Percentiles rank a stretch among this genome's conserved stretches.
phyloP scores from a whole-genome alignment of 2,329 filamentous ascomycete species.

The Neofusicoccum sp. region DNA sequence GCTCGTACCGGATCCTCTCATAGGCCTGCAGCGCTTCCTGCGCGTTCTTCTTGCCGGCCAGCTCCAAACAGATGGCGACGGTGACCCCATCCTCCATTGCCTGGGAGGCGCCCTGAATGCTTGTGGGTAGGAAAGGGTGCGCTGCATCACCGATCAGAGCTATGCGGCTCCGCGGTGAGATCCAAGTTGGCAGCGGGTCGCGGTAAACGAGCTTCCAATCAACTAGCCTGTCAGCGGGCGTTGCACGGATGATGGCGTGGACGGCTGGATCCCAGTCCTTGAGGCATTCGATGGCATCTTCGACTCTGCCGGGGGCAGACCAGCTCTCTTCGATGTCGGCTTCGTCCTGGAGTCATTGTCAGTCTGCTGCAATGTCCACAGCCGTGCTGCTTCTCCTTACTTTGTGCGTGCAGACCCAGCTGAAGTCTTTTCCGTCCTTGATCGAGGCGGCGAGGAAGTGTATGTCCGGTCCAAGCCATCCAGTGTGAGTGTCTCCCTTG shows the following conservation, averaged over 20 bases:
- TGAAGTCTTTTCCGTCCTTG: constrained; percentile 39
- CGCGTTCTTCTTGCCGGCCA: constrained; percentile 24
- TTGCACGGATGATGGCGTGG: constrained; percentile 50
- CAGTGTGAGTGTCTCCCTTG: constrained; percentile 28
- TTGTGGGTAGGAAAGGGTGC: constrained; percentile 56
- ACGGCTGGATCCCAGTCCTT: constrained; percentile 49
- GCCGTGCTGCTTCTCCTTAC: background rate
- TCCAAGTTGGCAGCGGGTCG: constrained; percentile 54
- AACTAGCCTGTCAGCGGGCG: constrained; percentile 41
- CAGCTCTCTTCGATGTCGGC: constrained; percentile 38
- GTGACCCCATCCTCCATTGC: constrained; percentile 51
- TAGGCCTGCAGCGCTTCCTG: constrained; percentile 28
- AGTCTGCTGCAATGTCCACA: background rate
- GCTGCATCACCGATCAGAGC: constrained; percentile 56
- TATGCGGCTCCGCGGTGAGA: constrained; percentile 49
- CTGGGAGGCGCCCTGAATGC: constrained; percentile 55
- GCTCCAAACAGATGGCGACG: constrained; percentile 27
- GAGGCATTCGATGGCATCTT: constrained; percentile 31
- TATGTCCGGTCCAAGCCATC: constrained; percentile 37
- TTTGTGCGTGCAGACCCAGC: constrained; percentile 40
- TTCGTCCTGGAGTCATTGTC: constrained; percentile 24
- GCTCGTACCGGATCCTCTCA: constrained; percentile 29
- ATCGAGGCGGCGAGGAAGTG: constrained; percentile 40
- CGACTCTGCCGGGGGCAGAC: constrained; percentile 36
- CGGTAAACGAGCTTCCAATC: constrained; percentile 59